Conservation (phyloP, 768 basidiomycete genomes). For the Lactarius evosmus region DNA sequence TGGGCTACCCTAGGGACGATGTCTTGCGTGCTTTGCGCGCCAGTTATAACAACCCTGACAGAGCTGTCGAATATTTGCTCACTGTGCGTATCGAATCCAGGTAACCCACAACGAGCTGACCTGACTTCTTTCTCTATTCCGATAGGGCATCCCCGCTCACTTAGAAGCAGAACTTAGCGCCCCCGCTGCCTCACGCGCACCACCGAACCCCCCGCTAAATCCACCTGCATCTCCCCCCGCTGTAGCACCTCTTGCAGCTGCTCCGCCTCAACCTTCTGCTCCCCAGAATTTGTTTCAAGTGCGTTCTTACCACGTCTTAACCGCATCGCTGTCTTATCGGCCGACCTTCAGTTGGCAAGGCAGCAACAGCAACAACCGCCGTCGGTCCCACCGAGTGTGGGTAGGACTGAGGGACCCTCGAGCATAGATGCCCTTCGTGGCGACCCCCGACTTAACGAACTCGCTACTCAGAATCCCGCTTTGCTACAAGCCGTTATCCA, state of each 20-base stretch:
- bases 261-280: slow-evolving; percentile 37
- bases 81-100: slow-evolving; percentile 51
- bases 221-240: slow-evolving; percentile 34
- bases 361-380: slow-evolving; percentile 46
- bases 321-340: background rate
- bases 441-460: slow-evolving; percentile 61
- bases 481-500: slow-evolving; percentile 78
- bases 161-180: slow-evolving; percentile 51
- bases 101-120: slow-evolving; percentile 11
- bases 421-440: slow-evolving; percentile 55
- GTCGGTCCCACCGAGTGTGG: slow-evolving; percentile 36
- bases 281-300: slow-evolving; percentile 90
- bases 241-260: slow-evolving; percentile 37
- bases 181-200: slow-evolving; percentile 33
- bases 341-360: slow-evolving; percentile 56
- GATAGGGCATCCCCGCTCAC: slow-evolving; percentile 77
- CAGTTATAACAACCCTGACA: slow-evolving; percentile 95
- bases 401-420: slow-evolving; percentile 38
- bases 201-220: slow-evolving; percentile 35
- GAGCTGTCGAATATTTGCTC: slow-evolving; percentile 98
- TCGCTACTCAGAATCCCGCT: slow-evolving; percentile 74
- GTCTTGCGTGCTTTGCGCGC: slow-evolving; percentile 84
- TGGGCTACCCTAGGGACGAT: slow-evolving; percentile 89
- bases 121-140: slow-evolving; percentile 4
- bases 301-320: slow-evolving; percentile 23